Evolutionary conservation across 2,329 filamentous ascomycete genomes (phyloP), one percentile per base, ranked within the genome.

Genomic region (Nemania sp.): DNA sequence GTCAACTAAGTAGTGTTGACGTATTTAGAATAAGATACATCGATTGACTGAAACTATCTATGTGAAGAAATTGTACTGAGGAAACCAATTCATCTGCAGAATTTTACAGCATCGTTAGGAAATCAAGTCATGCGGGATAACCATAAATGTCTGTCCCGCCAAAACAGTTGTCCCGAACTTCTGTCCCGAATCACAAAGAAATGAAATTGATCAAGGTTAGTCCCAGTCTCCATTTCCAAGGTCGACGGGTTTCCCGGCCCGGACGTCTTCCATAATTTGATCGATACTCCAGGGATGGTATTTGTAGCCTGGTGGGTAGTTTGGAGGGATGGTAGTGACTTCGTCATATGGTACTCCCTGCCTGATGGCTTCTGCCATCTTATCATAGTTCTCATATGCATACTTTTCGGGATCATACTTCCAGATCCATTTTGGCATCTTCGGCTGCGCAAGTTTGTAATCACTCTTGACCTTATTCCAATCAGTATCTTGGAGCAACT

Each of bases 221-320:
- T 68, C 64, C 67, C 67, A 70, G 40, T 68, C 57, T 5, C 67
- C 67, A 5, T 62, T 52, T 1, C 70, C 72, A 20, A 75, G 62
- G 12, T 71, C 60, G 2, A 73, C 65, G 3, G 69, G 62, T 31
- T 61, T 68, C 5, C 68, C 69, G 3, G 67, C 65, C 17, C 61
- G 61, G 54, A 72, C 68, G 40, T 71, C 68, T 9, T 70, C 69
- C 62, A 75, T 72, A 42, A 76, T 72, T 46, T 72, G 56, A 26
- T 74, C 73, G 49, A 76, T 74, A 44, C 66, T 73, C 74, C 74
- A 77, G 3, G 72, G 69, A 61, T 71, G 59, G 54, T 70, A 72
- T 20, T 61, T 67, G 49, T 72, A 69, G 2, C 71, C 71, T 3
- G 65, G 61, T 0, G 71, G 70, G 43, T 71, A 69, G 56, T 73